Conservation (phyloP, 164 flowering plant species). For the Protea cynaroides region DNA sequence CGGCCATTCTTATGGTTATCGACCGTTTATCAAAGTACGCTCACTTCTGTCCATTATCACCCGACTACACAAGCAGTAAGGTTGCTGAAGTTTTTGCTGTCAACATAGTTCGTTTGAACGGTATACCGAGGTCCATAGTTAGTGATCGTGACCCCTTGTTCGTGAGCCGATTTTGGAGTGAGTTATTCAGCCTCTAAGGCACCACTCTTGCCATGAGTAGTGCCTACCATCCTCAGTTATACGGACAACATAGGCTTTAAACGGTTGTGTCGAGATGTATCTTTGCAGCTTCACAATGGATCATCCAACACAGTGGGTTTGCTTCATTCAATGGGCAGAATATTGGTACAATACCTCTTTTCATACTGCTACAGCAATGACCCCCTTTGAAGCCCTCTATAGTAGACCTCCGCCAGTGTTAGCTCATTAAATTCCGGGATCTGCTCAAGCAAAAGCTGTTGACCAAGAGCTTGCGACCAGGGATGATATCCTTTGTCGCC, state of each 20-base stretch:
- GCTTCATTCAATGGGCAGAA: slow-evolving; percentile 16
- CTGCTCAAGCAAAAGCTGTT: neutral
- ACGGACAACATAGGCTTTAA: slow-evolving; percentile 12
- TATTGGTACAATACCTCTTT: slow-evolving; percentile 6
- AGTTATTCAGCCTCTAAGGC: neutral
- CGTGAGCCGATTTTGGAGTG: slow-evolving; percentile 8
- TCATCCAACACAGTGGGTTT: no score
- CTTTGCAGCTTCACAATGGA: neutral
- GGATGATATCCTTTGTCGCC: neutral
- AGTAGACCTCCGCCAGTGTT: slow-evolving; percentile 3
- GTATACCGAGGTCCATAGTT: slow-evolving; percentile 5
- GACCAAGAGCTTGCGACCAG: neutral
- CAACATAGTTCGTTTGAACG: neutral
- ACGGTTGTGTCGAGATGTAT: neutral
- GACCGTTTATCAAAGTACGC: slow-evolving; percentile 8
- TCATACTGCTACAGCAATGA: neutral
- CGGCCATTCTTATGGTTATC: neutral
- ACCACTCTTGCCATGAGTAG: neutral
- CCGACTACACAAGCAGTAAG: neutral
- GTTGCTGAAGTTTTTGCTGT: neutral
- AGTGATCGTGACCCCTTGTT: no score
- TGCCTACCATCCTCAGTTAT: neutral
- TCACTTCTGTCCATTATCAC: neutral
- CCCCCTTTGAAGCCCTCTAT: slow-evolving; percentile 9
- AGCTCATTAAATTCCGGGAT: neutral